These are phyloP conservation scores for Orbilia quercus DNA, from an alignment of 2,329 filamentous ascomycete genomes.

Conservation along the genomic window DNA sequence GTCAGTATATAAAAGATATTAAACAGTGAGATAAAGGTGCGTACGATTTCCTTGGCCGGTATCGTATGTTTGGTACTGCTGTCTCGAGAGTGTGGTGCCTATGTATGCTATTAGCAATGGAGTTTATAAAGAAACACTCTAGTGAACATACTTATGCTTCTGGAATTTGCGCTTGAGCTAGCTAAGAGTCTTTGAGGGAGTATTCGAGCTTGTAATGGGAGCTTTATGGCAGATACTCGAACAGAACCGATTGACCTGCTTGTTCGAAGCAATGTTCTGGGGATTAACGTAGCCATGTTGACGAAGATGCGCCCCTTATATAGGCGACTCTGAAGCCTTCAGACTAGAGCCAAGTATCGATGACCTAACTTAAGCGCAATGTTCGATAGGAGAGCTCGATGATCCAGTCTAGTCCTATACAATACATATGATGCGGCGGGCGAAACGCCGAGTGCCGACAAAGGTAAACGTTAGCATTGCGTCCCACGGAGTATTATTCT, in stretches of 20 bases:
- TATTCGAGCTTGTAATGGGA: slow-evolving; percentile 16
- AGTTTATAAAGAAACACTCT: not conserved
- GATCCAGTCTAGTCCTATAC: not conserved
- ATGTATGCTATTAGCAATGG: slow-evolving; percentile 4
- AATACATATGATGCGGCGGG: slow-evolving; percentile 27
- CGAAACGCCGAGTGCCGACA: slow-evolving; percentile 45
- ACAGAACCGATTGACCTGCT: slow-evolving; percentile 22
- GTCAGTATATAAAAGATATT: not conserved
- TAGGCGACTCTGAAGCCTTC: slow-evolving; percentile 25
- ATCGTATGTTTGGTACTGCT: slow-evolving; percentile 51
- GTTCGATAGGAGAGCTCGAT: slow-evolving; percentile 18
- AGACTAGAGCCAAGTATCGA: slow-evolving; percentile 4
- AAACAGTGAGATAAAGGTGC: not conserved
- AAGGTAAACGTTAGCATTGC: slow-evolving; percentile 32
- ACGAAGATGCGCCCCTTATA: slow-evolving; percentile 46
- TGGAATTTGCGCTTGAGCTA: slow-evolving; percentile 8
- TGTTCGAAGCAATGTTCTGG: slow-evolving; percentile 50
- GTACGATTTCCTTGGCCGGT: slow-evolving; percentile 52
- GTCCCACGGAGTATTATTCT: slow-evolving; percentile 15
- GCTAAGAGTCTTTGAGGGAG: slow-evolving; percentile 20
- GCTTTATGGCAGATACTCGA: slow-evolving; percentile 21
- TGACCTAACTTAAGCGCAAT: slow-evolving; percentile 29
- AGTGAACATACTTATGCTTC: slow-evolving; percentile 27
- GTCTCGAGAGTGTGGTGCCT: slow-evolving; percentile 29
- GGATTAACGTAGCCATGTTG: slow-evolving; percentile 52